Conservation (phyloP, 1,139 yeast genomes). For the Magnusiomyces sp. region DNA sequence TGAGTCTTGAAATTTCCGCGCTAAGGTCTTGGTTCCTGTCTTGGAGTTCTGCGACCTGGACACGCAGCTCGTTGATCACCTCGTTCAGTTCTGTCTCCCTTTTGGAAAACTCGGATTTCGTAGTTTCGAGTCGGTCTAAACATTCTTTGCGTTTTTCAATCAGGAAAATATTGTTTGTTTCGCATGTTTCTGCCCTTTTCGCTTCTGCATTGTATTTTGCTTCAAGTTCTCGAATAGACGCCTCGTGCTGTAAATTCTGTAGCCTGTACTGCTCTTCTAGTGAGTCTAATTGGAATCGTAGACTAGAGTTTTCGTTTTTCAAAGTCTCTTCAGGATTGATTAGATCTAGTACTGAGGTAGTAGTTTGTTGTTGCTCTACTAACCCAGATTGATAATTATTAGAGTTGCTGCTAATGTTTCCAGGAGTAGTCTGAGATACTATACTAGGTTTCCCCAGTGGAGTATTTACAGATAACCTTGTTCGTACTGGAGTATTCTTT, state of each 20-base stretch:
- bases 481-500: too few relatives aligned
- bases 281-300: slow-evolving; percentile 31
- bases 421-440: too few relatives aligned
- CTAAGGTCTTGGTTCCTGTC: slow-evolving; percentile 10
- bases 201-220: slow-evolving; percentile 28
- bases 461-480: too few relatives aligned
- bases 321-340: background rate
- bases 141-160: slow-evolving; percentile 35
- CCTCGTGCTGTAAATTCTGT: slow-evolving; percentile 30
- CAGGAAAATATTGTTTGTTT: slow-evolving; percentile 36
- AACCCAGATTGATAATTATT: too few relatives aligned
- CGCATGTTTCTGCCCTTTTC: slow-evolving; percentile 29
- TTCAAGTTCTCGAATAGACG: slow-evolving; percentile 27
- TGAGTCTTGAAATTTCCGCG: too few relatives aligned
- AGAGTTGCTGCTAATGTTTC: too few relatives aligned
- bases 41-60: slow-evolving; percentile 18
- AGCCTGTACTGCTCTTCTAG: slow-evolving; percentile 29
- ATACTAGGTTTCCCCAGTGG: too few relatives aligned
- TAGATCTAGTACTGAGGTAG: too few relatives aligned
- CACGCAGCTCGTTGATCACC: slow-evolving; percentile 15
- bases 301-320: slow-evolving; percentile 20
- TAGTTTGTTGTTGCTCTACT: too few relatives aligned
- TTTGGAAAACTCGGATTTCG: slow-evolving; percentile 25
- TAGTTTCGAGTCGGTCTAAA: slow-evolving; percentile 26
- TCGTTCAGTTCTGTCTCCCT: slow-evolving; percentile 23